Evolutionary conservation across 2,329 filamentous ascomycete genomes (phyloP).

Genomic region (Clarireedia hainanense): DNA sequence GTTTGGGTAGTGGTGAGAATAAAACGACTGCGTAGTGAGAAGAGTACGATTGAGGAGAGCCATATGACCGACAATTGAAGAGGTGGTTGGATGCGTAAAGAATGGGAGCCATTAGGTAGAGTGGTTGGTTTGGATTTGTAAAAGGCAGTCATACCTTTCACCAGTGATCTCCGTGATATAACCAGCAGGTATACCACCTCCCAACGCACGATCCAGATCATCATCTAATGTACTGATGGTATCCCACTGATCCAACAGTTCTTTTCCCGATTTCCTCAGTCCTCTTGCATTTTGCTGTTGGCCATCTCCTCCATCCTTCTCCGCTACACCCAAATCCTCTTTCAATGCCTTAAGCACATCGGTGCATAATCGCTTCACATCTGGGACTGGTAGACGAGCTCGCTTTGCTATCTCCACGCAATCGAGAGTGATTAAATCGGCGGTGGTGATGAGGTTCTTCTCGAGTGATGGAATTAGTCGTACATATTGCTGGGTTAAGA

Average conservation of each 20-base stretch:
- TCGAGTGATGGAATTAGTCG: slow-evolving; percentile 76
- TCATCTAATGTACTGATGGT: slow-evolving; percentile 76
- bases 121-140: background rate
- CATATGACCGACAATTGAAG: too few species aligned
- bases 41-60: background rate
- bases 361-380: slow-evolving; percentile 66
- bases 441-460: slow-evolving; percentile 65
- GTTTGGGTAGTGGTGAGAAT: background rate
- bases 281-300: background rate
- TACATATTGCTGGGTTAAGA: slow-evolving; percentile 62
- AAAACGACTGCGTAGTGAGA: background rate
- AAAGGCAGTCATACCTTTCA: slow-evolving; percentile 54
- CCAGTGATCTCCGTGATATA: slow-evolving; percentile 85
- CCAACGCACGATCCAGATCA: slow-evolving; percentile 60
- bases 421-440: slow-evolving; percentile 80
- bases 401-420: slow-evolving; percentile 76
- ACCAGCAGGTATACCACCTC: slow-evolving; percentile 73
- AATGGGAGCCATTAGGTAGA: too few species aligned
- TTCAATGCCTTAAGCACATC: slow-evolving; percentile 62
- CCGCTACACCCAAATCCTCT: slow-evolving; percentile 36
- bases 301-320: background rate
- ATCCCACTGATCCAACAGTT: slow-evolving; percentile 38
- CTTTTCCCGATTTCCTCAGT: slow-evolving; percentile 29
- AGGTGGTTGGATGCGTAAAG: too few species aligned
- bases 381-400: slow-evolving; percentile 71